Percentiles rank a stretch among this genome's conserved stretches.
These are phyloP conservation scores for Phaeosphaeriaceae sp. DNA, from an alignment of 2,329 filamentous ascomycete genomes.

Conservation along the genomic window DNA sequence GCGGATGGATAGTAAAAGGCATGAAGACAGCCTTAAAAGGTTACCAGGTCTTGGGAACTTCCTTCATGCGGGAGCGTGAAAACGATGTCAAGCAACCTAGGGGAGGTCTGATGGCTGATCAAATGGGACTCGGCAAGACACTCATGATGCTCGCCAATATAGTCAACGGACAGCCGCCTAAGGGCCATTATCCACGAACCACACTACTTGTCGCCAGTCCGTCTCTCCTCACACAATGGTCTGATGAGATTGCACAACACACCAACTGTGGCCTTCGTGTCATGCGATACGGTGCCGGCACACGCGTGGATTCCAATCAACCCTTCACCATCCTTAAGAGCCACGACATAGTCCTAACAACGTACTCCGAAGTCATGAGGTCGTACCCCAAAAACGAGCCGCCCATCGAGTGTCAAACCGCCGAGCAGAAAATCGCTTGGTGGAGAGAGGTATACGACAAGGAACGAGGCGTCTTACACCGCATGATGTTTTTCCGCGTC, in stretches of 20 bases:
- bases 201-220: conserved; percentile 54
- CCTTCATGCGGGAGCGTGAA: conserved; percentile 64
- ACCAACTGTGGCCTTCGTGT: conserved; percentile 24
- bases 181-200: conserved; percentile 24
- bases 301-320: conserved; percentile 29
- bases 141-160: conserved; percentile 54
- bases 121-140: conserved; percentile 53
- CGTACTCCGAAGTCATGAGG: conserved; percentile 50
- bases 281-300: conserved; percentile 35
- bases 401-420: conserved; percentile 46
- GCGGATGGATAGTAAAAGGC: conserved; percentile 55
- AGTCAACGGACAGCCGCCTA: conserved; percentile 44
- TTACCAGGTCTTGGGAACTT: conserved; percentile 60
- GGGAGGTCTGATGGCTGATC: conserved; percentile 52
- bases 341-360: conserved; percentile 50
- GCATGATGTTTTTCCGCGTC: conserved; percentile 53
- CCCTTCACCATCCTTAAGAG: conserved; percentile 12
- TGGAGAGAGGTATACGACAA: conserved; percentile 41
- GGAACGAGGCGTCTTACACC: conserved; percentile 42
- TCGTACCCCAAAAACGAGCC: conserved; percentile 52
- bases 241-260: conserved; percentile 39
- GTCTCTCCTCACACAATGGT: conserved; percentile 51
- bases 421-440: conserved; percentile 49
- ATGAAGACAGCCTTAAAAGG: conserved; percentile 55
- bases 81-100: conserved; percentile 40